Evolutionary conservation across 495 filamentous ascomycete species (phyloP).

Genomic region (Xylaria palmicola): DNA sequence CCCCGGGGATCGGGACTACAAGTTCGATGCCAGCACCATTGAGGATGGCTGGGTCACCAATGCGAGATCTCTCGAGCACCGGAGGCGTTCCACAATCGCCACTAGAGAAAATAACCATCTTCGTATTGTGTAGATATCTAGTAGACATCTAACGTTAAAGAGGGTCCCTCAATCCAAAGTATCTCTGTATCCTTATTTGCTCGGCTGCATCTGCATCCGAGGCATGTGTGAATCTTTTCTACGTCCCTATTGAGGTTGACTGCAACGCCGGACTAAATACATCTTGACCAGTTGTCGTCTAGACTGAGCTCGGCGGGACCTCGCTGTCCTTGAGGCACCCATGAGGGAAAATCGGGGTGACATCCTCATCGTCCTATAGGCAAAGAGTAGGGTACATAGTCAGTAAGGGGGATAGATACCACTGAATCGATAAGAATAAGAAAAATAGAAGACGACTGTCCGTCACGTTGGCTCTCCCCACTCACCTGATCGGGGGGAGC

Average conservation of each 20-base stretch:
- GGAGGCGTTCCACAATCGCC: constrained; percentile 52
- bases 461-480: background rate
- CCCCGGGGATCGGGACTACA: constrained; percentile 26
- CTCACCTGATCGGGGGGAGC: background rate
- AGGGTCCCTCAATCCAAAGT: too few relatives aligned
- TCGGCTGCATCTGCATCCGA: too few relatives aligned
- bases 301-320: constrained; percentile 30
- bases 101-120: constrained; percentile 55
- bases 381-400: background rate
- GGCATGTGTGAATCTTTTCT: too few relatives aligned
- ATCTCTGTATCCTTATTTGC: too few relatives aligned
- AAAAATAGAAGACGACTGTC: background rate
- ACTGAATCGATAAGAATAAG: background rate
- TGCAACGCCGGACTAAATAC: too few relatives aligned
- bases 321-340: background rate
- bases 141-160: too few relatives aligned
- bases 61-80: constrained; percentile 58
- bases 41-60: constrained; percentile 38
- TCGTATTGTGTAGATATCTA: too few relatives aligned
- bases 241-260: too few relatives aligned
- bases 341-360: background rate
- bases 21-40: background rate
- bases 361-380: background rate
- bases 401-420: background rate
- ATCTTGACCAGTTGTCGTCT: too few relatives aligned